Percentiles rank a stretch among this genome's conserved stretches.
Evolutionary conservation across 2,329 filamentous ascomycete species (phyloP).

Genomic region (Aspergillus sp.): DNA sequence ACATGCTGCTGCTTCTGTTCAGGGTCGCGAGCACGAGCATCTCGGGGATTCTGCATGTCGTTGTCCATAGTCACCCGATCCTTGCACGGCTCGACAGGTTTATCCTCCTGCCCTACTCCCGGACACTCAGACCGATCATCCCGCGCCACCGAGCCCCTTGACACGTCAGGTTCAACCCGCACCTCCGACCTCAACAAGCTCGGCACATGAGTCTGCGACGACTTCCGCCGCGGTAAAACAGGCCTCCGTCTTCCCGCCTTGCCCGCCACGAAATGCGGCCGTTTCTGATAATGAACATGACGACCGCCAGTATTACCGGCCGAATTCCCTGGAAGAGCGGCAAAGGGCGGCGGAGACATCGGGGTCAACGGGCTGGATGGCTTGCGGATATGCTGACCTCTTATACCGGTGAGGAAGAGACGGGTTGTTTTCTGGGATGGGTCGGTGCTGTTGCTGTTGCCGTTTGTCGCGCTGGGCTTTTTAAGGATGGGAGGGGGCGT

Average conservation of each 20-base stretch:
- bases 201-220: conserved; percentile 19
- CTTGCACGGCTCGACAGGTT: too few relatives aligned
- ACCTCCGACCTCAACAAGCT: neutral
- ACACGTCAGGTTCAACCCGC: conserved; percentile 1
- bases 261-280: conserved; percentile 19
- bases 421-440: conserved; percentile 23
- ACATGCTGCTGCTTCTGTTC: too few relatives aligned
- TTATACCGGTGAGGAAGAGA: conserved; percentile 20
- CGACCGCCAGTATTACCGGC: conserved; percentile 3
- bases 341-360: conserved; percentile 5
- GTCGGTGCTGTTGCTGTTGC: conserved; percentile 4
- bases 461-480: conserved; percentile 20
- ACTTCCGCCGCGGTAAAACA: conserved; percentile 27
- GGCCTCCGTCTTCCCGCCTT: conserved; percentile 24
- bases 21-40: too few relatives aligned
- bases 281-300: conserved; percentile 17
- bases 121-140: neutral
- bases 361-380: conserved; percentile 19
- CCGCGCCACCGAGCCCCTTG: neutral
- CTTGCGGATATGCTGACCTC: conserved; percentile 18
- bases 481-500: conserved; percentile 30
- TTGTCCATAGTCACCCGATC: too few relatives aligned
- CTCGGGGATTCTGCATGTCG: too few relatives aligned
- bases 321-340: neutral
- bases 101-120: too few relatives aligned